A percentile compares a stretch with the other conserved stretches of the same genome.
phyloP scores from a whole-genome alignment of 2,329 filamentous ascomycete genomes.

The Pseudogymnoascus sp. region DNA sequence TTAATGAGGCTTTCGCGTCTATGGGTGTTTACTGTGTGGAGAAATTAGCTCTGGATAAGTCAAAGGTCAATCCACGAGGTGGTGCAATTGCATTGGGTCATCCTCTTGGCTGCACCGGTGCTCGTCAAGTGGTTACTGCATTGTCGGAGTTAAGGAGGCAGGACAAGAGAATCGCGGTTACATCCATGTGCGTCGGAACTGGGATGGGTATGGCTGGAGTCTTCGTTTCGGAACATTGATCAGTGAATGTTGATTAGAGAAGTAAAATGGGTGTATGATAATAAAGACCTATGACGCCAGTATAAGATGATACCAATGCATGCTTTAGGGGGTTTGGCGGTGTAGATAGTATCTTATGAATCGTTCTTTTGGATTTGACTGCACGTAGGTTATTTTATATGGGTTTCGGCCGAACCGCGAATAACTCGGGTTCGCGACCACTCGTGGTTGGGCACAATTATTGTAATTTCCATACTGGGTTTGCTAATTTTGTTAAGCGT shows the following conservation, averaged over 20 bases:
- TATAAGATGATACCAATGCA: not conserved
- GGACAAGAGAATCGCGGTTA: conserved; percentile 76
- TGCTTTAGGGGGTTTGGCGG: not conserved
- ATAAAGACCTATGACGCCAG: not conserved
- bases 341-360: not conserved
- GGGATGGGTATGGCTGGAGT: conserved; percentile 96
- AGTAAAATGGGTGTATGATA: not conserved
- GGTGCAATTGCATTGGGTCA: conserved; percentile 93
- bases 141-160: conserved; percentile 81
- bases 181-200: conserved; percentile 92
- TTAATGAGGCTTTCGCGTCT: conserved; percentile 96
- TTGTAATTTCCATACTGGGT: not conserved
- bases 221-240: conserved; percentile 76
- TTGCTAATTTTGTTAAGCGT: not conserved
- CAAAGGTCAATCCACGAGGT: conserved; percentile 95
- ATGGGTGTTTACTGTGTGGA: conserved; percentile 92
- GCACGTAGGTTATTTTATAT: not conserved
- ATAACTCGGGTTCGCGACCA: too few relatives aligned
- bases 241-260: not conserved
- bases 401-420: too few relatives aligned
- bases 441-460: not conserved
- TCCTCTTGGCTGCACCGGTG: conserved; percentile 86
- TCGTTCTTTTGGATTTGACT: not conserved
- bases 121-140: conserved; percentile 83
- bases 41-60: conserved; percentile 69